Evolutionary conservation across 306 rosid genomes (phyloP).

Genomic region (Prunus campanulata): DNA sequence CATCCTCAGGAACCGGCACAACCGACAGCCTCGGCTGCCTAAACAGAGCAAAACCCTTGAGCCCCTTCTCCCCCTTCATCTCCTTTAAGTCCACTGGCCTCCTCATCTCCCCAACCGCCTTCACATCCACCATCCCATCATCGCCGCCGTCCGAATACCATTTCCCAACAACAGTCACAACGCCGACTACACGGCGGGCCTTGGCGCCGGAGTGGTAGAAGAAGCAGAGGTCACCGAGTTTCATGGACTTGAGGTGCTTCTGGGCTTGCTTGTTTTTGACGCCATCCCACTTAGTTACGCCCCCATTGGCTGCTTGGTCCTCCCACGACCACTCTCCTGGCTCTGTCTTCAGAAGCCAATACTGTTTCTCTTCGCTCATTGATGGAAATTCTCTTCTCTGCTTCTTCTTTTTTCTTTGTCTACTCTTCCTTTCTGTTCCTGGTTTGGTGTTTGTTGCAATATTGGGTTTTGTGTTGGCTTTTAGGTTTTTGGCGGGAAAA

Average conservation of each 20-base stretch:
- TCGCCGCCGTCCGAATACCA: slow-evolving; percentile 41
- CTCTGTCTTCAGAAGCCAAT: slow-evolving; percentile 76
- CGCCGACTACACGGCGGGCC: slow-evolving; percentile 77
- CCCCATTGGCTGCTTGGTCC: slow-evolving; percentile 71
- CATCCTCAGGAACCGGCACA: slow-evolving; percentile 48
- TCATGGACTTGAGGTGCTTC: slow-evolving; percentile 74
- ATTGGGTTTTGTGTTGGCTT: no score
- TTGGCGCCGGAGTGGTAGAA: slow-evolving; percentile 83
- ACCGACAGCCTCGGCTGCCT: slow-evolving; percentile 78
- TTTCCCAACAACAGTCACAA: slow-evolving; percentile 53
- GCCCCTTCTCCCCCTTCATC: slow-evolving; percentile 17
- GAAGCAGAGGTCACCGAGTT: slow-evolving; percentile 62
- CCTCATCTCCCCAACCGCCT: slow-evolving; percentile 55
- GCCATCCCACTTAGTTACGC: slow-evolving; percentile 80
- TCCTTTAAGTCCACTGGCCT: slow-evolving; percentile 50
- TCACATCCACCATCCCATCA: slow-evolving; percentile 17
- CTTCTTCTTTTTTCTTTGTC: neutral
- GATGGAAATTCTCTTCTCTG: neutral
- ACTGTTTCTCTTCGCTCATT: slow-evolving; percentile 28
- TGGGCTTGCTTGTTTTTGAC: slow-evolving; percentile 93
- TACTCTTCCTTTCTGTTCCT: no score
- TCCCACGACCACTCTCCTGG: slow-evolving; percentile 93
- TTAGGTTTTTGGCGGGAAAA: no score
- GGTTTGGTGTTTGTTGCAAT: no score
- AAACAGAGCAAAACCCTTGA: slow-evolving; percentile 55